Evolutionary conservation across 2,329 filamentous ascomycete genomes (phyloP), one percentile per base, ranked within the genome.

Genomic region (Xylaria sp.): DNA sequence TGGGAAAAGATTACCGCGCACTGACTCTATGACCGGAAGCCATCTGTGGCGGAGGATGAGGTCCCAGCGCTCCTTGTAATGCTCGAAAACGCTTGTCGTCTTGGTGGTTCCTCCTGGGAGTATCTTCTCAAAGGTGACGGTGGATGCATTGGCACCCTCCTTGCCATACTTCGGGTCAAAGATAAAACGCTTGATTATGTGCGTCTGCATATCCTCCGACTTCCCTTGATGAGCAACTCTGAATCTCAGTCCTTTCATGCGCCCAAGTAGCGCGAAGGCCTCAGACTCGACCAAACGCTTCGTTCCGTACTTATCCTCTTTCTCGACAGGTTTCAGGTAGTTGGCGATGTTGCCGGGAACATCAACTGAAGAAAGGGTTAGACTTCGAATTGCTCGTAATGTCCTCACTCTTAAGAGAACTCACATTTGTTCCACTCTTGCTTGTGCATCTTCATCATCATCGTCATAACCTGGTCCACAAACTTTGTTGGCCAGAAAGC

Each of bases 401-500:
- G 29, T 13, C 8, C 16, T n/a, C 19, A 55, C 34, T 19, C n/a
- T 34, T 1, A 2, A 16, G 8, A 19, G 6, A 17, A 65, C 63
- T 59, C 63, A 72, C 71, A 54, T 9, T 57, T 66, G 24, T 66
- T 60, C 42, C 68, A 67, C 2, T 74, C 46, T 1, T 60, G 61
- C 37, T 68, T 69, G n/a, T 63, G 56, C 0, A 39, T 47, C 4
- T 46, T 51, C 22, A 56, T 17, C 50, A 69, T 51, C 2, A 53
- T 53, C 18, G 62, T 20, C 7, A 68, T 68, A 2, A 81, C 52
- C 2, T 72, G 62, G 17, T 75, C 72, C 4, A 83, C 3, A 7
- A 47, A 1, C 66, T 67, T 1, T 67, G 59, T 71, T 0, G 72
- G 80, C 88, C 90, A 97, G 75, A 99, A 99, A 11, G 89, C 90